Base-by-base conservation (phyloP, 2,329 filamentous ascomycete species). In the Clonostachys sp. region DNA sequence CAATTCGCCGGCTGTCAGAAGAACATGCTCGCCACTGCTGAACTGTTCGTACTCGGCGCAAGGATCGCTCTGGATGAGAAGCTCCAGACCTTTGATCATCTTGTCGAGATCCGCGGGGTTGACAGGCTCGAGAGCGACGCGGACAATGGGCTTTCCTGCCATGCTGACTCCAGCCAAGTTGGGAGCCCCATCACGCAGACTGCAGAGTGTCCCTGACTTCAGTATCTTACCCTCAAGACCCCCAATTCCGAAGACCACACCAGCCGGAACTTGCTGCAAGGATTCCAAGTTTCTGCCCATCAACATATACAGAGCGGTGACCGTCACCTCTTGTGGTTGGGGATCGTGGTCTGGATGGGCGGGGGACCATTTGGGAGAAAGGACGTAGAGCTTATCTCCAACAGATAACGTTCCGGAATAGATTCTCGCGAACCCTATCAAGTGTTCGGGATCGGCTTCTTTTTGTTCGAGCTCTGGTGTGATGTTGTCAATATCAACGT, bases 41-140 rank as follows among this genome's bases (percentile, higher is more conserved):
- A 97, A 86, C 45, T 95, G 89, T 63, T 97, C 91, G 57, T 99
- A 99, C 63, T 95, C 86, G 13, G 92, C 94, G 59, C 94, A 97
- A 0, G 94, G 92, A 59, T 99, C 94, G 57, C 91, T 95, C 61
- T 96, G 91, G 34, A 96, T 91, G 1, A 99, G 81, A 16, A 99
- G 73, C 52, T 84, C 84, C 45, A 99, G 73, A 0, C 94, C 94
- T 6, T 81, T 78, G 48, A 99, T 91, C 91, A 99, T 95, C 70
- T 95, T 96, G 63, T 94, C 87, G 18, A 99, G 74, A 61, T 99
- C 91, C 24, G 83, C 84, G 0, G 94, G 94, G 64, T 94, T 95
- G 47, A 84, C 84, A 0, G 94, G 94, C 63, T 99, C 94, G n/a
- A 99, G 73, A 0, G 94, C 91, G 17, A 99, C 92, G 45, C 94